Evolutionary conservation across 768 basidiomycete species (phyloP), one percentile per base, ranked within the genome.

Genomic region (Tricholoma furcatifolium): DNA sequence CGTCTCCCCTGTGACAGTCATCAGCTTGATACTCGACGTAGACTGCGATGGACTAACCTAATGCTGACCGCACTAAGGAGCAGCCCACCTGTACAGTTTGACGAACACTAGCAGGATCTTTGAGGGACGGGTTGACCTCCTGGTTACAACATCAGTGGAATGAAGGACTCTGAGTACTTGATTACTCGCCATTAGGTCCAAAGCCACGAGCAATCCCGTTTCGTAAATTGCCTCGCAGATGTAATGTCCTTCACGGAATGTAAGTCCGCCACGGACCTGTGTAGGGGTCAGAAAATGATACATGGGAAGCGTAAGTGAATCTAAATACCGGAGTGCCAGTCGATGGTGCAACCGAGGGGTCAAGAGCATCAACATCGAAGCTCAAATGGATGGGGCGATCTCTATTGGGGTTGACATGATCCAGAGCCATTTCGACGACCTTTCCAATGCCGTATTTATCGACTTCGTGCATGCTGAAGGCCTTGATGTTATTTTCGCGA

Each of bases 241-340:
- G 68, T 95, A 98, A 71, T 98, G 97, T n/a, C 95, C 96, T 67
- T 99, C 97, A 58, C 97, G 77, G 75, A 98, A 99, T 18, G 91
- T 94, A 56, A 99, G 73, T 10, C 97, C 97, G 2, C 97, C 97
- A 61, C 95, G 88, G 20, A 96, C 92, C 83, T 88, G 53, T 32
- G 41, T 45, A 40, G 2, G 50, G 27, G 57, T 51, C 20, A 54
- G 58, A 57, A 43, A 39, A 32, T 32, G 46, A 48, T 43, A 47
- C 40, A 24, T 32, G 27, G 15, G 7, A 17, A 15, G 38, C 24
- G 27, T 27, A 27, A 43, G 15, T 21, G 27, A 27, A 27, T 41
- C 32, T 21, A 49, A 82, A 66, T 56, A 92, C 93, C 21, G 93
- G 93, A 41, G 93, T 95, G 17, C 93, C 93, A 41, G 93, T 96